Percentiles rank a stretch among this genome's conserved stretches.
Conservation (phyloP, 2,329 filamentous ascomycete species). For the Sphaerulina musiva region DNA sequence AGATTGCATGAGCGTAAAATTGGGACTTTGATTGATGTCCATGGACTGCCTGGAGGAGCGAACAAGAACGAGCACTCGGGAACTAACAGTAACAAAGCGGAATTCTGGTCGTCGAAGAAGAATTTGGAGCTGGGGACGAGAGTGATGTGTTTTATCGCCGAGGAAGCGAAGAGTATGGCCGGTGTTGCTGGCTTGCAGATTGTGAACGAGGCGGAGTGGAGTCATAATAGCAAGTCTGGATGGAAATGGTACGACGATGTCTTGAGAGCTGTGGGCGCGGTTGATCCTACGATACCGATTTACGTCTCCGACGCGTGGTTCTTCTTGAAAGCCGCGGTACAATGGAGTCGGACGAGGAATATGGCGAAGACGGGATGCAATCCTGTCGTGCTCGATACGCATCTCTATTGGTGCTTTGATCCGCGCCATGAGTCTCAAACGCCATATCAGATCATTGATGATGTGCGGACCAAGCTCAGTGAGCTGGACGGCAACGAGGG, state of each 20-base stretch:
- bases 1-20: conserved; percentile 46
- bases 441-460: conserved; percentile 48
- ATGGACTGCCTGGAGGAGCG: conserved; percentile 53
- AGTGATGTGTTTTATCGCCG: conserved; percentile 47
- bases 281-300: conserved; percentile 49
- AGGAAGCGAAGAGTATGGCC: conserved; percentile 40
- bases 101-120: conserved; percentile 44
- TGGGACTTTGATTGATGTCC: conserved; percentile 53
- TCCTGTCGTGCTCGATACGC: conserved; percentile 53
- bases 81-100: conserved; percentile 46
- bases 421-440: conserved; percentile 46
- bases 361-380: conserved; percentile 24
- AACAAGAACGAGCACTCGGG: conserved; percentile 53
- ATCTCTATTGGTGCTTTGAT: conserved; percentile 55
- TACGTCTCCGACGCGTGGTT: conserved; percentile 57
- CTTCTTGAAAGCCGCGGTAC: conserved; percentile 41
- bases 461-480: conserved; percentile 40
- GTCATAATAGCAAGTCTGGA: conserved; percentile 47
- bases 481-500: conserved; percentile 45
- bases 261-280: conserved; percentile 41
- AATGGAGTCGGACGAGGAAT: conserved; percentile 38
- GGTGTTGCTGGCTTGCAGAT: conserved; percentile 53
- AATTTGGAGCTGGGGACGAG: conserved; percentile 44
- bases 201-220: conserved; percentile 50
- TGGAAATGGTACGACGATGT: conserved; percentile 55